Conservation (phyloP, 148 eudicot species). For the Selenicereus undatus region DNA sequence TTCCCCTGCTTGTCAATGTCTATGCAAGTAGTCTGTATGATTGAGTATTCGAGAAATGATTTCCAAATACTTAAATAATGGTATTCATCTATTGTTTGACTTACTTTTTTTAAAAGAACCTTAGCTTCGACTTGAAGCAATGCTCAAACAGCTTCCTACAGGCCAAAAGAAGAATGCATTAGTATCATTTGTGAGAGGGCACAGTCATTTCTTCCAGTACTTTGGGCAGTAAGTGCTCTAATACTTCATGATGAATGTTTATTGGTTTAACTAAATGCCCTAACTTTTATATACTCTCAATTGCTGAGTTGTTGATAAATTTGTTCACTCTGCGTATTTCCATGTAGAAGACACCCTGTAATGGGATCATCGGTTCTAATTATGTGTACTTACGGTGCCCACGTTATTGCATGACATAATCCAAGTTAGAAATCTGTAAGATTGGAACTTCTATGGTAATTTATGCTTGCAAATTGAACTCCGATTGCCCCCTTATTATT, state of each 20-base stretch:
- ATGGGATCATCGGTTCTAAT: not conserved
- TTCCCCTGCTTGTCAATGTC: not conserved
- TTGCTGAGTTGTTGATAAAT: not conserved
- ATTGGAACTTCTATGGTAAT: not conserved
- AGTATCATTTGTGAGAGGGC: not conserved
- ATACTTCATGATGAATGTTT: not conserved
- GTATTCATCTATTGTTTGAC: not conserved
- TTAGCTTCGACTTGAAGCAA: slow-evolving; percentile 1
- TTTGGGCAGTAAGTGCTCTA: not conserved
- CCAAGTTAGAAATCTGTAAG: not conserved
- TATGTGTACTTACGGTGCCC: not conserved
- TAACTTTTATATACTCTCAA: not conserved
- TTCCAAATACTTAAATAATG: not conserved
- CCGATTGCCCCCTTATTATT: too few relatives aligned
- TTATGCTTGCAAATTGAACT: too few relatives aligned
- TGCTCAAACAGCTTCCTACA: not conserved
- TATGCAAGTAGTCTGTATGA: not conserved
- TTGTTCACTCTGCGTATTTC: not conserved
- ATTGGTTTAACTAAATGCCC: not conserved
- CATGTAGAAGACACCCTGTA: not conserved
- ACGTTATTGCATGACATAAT: not conserved
- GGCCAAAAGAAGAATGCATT: not conserved
- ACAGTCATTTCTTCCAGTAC: not conserved
- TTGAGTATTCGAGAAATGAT: not conserved
- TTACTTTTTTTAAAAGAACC: not conserved